A percentile compares a stretch with the other conserved stretches of the same genome.
Conservation (phyloP, 1,284 basidiomycete species). For the Cryptococcus hybrid region DNA sequence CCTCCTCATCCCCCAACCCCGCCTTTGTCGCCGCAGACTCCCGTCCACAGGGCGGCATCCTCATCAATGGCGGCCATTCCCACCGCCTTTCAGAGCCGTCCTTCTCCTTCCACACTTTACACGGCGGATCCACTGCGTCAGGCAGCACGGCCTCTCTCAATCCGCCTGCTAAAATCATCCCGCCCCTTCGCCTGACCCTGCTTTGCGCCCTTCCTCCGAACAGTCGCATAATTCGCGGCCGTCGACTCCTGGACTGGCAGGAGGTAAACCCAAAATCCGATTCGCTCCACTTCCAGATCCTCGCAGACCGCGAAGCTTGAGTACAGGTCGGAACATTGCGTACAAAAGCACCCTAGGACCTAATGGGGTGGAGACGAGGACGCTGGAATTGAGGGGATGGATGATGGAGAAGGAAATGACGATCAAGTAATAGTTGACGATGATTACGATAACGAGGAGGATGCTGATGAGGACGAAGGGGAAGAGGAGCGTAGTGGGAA, state of each 20-base stretch:
- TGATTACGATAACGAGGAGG: no score
- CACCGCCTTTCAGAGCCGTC: background rate
- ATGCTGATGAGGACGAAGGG: slow-evolving; percentile 8
- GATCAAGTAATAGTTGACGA: background rate
- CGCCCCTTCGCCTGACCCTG: background rate
- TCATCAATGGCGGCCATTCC: slow-evolving; percentile 16
- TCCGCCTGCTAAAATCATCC: background rate
- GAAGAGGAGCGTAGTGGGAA: slow-evolving; percentile 16
- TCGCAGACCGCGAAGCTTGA: slow-evolving; percentile 39
- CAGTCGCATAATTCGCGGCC: background rate
- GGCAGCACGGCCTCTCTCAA: background rate
- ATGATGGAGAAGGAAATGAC: no score
- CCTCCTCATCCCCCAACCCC: slow-evolving; percentile 24
- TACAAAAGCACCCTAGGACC: slow-evolving; percentile 12
- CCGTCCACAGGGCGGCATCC: slow-evolving; percentile 25
- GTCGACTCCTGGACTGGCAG: background rate
- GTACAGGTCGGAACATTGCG: slow-evolving; percentile 41
- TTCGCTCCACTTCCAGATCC: slow-evolving; percentile 50
- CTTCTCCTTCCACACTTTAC: background rate
- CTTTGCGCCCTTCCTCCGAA: background rate
- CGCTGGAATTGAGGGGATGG: slow-evolving; percentile 13
- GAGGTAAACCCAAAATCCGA: slow-evolving; percentile 29
- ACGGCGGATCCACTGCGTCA: background rate
- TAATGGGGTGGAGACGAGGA: slow-evolving; percentile 16
- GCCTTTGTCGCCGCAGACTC: slow-evolving; percentile 15